These are phyloP conservation scores for Haplographium delicatum DNA, from an alignment of 495 filamentous ascomycete species.

Conservation along the genomic window DNA sequence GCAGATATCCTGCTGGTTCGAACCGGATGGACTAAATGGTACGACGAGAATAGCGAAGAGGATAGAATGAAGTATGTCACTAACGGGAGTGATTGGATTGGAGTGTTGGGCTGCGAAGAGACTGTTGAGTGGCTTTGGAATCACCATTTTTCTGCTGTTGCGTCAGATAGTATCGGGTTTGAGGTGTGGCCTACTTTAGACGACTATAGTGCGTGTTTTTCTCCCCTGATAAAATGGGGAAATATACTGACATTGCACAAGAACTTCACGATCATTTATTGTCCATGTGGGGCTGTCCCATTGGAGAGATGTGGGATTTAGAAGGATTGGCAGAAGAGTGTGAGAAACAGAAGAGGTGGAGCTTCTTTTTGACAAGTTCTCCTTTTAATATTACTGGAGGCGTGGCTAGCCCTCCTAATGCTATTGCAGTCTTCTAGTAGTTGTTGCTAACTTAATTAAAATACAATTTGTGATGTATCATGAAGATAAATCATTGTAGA, in stretches of 20 bases:
- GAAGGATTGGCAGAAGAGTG: slow-evolving; percentile 36
- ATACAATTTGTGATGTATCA: too few species aligned
- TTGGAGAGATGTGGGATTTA: slow-evolving; percentile 56
- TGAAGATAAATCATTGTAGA: too few species aligned
- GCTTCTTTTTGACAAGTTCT: slow-evolving; percentile 24
- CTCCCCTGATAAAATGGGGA: too few species aligned
- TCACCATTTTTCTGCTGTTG: slow-evolving; percentile 51
- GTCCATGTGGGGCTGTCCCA: slow-evolving; percentile 50
- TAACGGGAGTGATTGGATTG: slow-evolving; percentile 46
- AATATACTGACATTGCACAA: too few species aligned
- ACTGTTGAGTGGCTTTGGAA: slow-evolving; percentile 61
- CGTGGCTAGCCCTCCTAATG: slow-evolving; percentile 23
- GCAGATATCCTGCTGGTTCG: slow-evolving; percentile 59
- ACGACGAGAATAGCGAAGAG: slow-evolving; percentile 34
- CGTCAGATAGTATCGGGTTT: slow-evolving; percentile 43
- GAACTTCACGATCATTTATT: slow-evolving; percentile 44
- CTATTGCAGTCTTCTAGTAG: slow-evolving; percentile 21
- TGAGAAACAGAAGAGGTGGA: slow-evolving; percentile 16
- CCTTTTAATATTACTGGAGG: slow-evolving; percentile 23
- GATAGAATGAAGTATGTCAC: slow-evolving; percentile 35
- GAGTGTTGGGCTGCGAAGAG: slow-evolving; percentile 50
- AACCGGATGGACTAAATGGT: slow-evolving; percentile 54
- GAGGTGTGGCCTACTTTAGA: slow-evolving; percentile 38
- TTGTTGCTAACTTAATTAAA: too few species aligned
- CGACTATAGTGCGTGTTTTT: slow-evolving; percentile 1